Percentiles rank a stretch among this genome's conserved stretches.
Evolutionary conservation across 306 rosid genomes (phyloP).

Genomic region (Castanea sativa): DNA sequence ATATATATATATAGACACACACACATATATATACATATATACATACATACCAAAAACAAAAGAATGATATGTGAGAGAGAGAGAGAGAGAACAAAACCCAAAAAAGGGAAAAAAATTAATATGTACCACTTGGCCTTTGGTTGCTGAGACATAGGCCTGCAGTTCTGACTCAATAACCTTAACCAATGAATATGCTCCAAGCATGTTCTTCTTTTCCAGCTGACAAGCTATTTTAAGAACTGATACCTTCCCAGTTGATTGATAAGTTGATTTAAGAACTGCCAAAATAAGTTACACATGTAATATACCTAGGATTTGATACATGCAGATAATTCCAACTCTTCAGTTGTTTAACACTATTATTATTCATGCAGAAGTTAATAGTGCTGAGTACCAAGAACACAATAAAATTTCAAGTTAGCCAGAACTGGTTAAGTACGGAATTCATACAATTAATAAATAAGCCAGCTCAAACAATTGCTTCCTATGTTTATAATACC

Average conservation of each 20-base stretch:
- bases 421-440: not conserved
- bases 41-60: no score
- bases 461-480: not conserved
- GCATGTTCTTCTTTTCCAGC: slow-evolving; percentile 89
- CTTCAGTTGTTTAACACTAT: not conserved
- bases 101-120: not conserved
- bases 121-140: slow-evolving; percentile 88
- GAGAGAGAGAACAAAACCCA: not conserved
- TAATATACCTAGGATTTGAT: not conserved
- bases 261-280: slow-evolving; percentile 94
- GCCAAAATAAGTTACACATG: slow-evolving; percentile 34
- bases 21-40: no score
- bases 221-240: slow-evolving; percentile 90
- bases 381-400: not conserved
- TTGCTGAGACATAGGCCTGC: slow-evolving; percentile 79
- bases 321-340: not conserved
- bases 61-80: not conserved
- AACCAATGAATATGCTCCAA: slow-evolving; percentile 86
- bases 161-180: slow-evolving; percentile 92
- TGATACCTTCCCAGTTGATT: slow-evolving; percentile 94
- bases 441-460: not conserved
- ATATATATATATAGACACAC: no score
- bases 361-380: not conserved
- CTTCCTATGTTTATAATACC: not conserved
- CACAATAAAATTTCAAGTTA: not conserved